Evolutionary conservation across 2,329 filamentous ascomycete species (phyloP).

Genomic region (Corynespora cassiicola): DNA sequence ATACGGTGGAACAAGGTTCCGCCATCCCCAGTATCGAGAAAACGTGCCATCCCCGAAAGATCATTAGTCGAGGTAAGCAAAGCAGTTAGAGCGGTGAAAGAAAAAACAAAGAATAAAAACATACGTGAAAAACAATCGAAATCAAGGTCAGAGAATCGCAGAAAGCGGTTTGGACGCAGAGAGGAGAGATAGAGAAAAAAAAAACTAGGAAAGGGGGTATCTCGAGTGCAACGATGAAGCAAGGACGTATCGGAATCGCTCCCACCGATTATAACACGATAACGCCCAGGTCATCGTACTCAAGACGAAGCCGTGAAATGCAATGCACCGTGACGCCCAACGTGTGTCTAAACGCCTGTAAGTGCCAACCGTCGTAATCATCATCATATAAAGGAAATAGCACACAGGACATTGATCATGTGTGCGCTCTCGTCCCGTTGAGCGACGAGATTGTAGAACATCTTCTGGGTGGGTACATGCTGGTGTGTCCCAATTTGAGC

Average conservation of each 20-base stretch:
- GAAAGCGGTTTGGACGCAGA: not conserved
- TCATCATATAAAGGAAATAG: no score
- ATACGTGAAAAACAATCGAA: no score
- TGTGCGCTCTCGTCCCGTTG: no score
- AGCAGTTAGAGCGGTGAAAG: no score
- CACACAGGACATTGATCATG: no score
- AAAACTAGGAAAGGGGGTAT: conserved; percentile 19
- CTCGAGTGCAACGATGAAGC: conserved; percentile 24
- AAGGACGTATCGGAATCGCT: conserved; percentile 25
- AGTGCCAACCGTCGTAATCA: no score
- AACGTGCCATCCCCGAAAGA: no score
- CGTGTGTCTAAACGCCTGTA: not conserved
- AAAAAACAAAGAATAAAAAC: no score
- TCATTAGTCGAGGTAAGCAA: no score
- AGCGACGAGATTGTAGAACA: not conserved
- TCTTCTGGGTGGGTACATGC: not conserved
- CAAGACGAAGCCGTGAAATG: conserved; percentile 3
- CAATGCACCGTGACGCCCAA: not conserved
- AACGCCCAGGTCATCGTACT: conserved; percentile 11
- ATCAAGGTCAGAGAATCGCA: no score
- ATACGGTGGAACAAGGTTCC: no score
- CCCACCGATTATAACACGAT: conserved; percentile 29
- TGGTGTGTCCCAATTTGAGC: not conserved
- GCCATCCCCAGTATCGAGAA: no score
- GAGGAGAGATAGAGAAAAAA: conserved; percentile 8